Evolutionary conservation across 805 yeast genomes (phyloP).

Genomic region (Clavispora fructus): DNA sequence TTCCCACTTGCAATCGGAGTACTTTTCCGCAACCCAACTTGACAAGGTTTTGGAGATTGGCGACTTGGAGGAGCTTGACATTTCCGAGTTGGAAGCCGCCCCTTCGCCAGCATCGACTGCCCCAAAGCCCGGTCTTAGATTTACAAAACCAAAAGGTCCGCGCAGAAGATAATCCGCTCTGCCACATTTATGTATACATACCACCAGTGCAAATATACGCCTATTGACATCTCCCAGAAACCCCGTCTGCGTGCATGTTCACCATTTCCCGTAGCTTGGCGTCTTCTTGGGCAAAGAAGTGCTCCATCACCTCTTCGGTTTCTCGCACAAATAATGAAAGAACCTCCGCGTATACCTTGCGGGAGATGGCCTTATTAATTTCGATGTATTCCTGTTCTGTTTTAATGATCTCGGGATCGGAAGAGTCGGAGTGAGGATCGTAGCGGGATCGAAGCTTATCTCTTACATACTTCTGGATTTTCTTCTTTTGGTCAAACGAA

Average conservation of each 20-base stretch:
- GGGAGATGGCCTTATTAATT: conserved; percentile 59
- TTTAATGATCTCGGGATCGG: conserved; percentile 16
- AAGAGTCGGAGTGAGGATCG: conserved; percentile 19
- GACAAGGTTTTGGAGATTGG: conserved; percentile 62
- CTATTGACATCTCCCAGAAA: not conserved
- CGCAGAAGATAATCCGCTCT: conserved; percentile 32
- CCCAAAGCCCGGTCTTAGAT: conserved; percentile 24
- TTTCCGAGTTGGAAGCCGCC: conserved; percentile 38
- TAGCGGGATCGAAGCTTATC: conserved; percentile 47
- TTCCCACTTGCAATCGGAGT: conserved; percentile 40
- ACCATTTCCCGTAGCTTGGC: conserved; percentile 18
- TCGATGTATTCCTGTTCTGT: conserved; percentile 45
- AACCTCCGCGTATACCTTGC: conserved; percentile 46
- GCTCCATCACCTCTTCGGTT: conserved; percentile 6
- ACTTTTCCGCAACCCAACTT: conserved; percentile 20
- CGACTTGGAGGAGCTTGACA: conserved; percentile 63
- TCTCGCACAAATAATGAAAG: conserved; percentile 9
- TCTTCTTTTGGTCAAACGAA: conserved; percentile 43
- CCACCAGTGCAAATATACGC: not conserved
- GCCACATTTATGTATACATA: not conserved
- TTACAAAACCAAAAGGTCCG: conserved; percentile 67
- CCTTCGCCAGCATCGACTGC: conserved; percentile 5
- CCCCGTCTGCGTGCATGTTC: conserved; percentile 16
- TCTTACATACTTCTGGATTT: conserved; percentile 55
- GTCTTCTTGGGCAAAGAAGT: conserved; percentile 16